Evolutionary conservation across 805 yeast species (phyloP).

Genomic region (Myxozyma mucilagina): DNA sequence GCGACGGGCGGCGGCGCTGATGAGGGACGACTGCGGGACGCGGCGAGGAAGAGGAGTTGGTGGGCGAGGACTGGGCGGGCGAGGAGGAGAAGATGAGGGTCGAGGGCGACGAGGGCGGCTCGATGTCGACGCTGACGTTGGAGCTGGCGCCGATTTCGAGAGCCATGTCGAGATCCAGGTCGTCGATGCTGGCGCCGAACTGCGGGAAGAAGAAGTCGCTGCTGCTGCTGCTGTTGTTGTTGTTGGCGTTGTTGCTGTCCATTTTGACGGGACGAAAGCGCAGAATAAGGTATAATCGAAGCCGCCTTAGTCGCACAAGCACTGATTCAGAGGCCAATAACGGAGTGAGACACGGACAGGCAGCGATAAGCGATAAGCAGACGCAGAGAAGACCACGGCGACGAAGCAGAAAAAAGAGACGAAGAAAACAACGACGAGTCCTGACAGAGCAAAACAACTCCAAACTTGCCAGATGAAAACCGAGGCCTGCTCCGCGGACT

Average conservation of each 20-base stretch:
- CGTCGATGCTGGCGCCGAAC: background rate
- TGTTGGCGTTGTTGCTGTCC: background rate
- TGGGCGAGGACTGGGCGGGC: constrained; percentile 6
- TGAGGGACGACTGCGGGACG: background rate
- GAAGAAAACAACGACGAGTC: too few species aligned
- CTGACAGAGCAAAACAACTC: too few species aligned
- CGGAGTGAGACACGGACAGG: too few species aligned
- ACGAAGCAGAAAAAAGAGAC: too few species aligned
- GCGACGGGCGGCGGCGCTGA: background rate
- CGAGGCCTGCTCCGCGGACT: too few species aligned
- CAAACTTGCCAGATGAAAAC: too few species aligned
- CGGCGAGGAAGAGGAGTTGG: background rate
- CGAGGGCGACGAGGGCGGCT: background rate
- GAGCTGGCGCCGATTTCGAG: constrained; percentile 4
- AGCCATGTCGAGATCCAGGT: background rate
- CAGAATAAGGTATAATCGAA: too few species aligned
- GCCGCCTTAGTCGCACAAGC: too few species aligned
- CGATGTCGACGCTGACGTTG: background rate
- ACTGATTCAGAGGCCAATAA: too few species aligned
- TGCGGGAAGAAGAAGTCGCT: background rate
- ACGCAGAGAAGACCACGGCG: too few species aligned
- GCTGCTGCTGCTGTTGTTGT: background rate
- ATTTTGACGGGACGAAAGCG: too few species aligned
- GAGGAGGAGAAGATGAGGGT: constrained; percentile 3
- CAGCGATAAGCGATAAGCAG: too few species aligned